These are phyloP conservation scores for Gastrodia elata DNA, from an alignment of 106 monocot genomes.

Conservation along the genomic window DNA sequence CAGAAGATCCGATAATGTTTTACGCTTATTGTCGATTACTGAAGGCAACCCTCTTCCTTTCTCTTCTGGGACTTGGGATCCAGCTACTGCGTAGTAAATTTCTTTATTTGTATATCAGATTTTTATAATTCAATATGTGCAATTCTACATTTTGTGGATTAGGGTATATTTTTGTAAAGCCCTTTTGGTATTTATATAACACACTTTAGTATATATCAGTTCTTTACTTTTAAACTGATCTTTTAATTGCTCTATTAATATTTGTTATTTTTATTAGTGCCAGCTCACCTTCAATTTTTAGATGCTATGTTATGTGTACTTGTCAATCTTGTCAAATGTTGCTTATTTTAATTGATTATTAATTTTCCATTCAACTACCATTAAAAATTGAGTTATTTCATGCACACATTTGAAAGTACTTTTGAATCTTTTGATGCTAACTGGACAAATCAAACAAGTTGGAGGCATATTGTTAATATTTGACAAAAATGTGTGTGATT, in stretches of 20 bases:
- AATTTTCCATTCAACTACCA: not conserved
- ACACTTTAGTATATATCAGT: not conserved
- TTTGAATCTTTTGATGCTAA: not conserved
- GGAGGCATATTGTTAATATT: not conserved
- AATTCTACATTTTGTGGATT: too few relatives aligned
- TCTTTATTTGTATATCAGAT: too few relatives aligned
- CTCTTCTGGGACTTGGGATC: too few relatives aligned
- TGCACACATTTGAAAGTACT: not conserved
- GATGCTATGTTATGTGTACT: not conserved
- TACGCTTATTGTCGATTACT: too few relatives aligned
- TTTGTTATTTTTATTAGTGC: not conserved
- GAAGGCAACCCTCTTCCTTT: too few relatives aligned
- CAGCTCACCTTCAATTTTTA: not conserved
- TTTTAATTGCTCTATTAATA: not conserved
- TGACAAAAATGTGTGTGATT: not conserved
- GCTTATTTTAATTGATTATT: not conserved
- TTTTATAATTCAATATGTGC: too few relatives aligned
- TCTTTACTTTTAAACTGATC: not conserved
- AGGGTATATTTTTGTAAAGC: not conserved
- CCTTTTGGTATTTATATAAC: not conserved
- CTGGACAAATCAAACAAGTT: not conserved
- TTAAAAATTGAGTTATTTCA: not conserved
- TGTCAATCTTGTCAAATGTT: not conserved
- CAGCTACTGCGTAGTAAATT: too few relatives aligned
- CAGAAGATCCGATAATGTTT: too few relatives aligned